Base-by-base conservation (phyloP, 2,329 filamentous ascomycete genomes). In the Epichloe brachyelytri region DNA sequence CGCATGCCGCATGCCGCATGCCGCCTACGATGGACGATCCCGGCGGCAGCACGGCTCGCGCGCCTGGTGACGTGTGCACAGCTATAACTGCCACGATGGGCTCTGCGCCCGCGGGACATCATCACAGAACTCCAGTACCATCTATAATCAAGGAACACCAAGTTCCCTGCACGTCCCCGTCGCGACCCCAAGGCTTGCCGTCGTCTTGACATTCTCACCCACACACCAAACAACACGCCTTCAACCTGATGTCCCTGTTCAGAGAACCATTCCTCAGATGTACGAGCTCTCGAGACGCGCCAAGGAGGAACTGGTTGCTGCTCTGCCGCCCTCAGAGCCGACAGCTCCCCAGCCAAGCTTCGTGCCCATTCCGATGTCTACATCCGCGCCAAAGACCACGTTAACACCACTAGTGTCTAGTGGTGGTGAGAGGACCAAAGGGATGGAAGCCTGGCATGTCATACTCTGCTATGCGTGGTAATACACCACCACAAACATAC, bases 341-440 rank as follows among this genome's bases (percentile, higher is more conserved):
- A 37, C 3, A 14, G 19, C 17, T 2, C 10, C 44, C 17, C 3
- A 36, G 26, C 14, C 30, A 30, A 15, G 20, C 26, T 41, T n/a
- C 17, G 39, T 11, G 19, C n/a, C 39, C 4, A 6, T 43, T 1
- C 12, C 30, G 15, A 22, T 36, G 30, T 41, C 47, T 20, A n/a
- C 17, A 12, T 22, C 36, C 17, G 36, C 36, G 2, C 11, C 43
- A 14, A 36, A 20, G 3, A 30, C 17, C 4, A 34, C n/a, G n/a
- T 14, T 15, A 19, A 19, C 43, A 30, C 8, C 26, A 30, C 26
- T 3, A 30, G 26, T 10, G 26, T 30, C 26, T 10, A 30, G 26
- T 10, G 33, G 12, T 26, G 43, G 64, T 26, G 39, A 76, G 76
- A 7, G 68, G 76, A 5, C 76, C 76, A 5, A 72, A 73, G 49